phyloP scores from a whole-genome alignment of 2,329 filamentous ascomycete genomes.

The Aphanoascus verrucosus region DNA sequence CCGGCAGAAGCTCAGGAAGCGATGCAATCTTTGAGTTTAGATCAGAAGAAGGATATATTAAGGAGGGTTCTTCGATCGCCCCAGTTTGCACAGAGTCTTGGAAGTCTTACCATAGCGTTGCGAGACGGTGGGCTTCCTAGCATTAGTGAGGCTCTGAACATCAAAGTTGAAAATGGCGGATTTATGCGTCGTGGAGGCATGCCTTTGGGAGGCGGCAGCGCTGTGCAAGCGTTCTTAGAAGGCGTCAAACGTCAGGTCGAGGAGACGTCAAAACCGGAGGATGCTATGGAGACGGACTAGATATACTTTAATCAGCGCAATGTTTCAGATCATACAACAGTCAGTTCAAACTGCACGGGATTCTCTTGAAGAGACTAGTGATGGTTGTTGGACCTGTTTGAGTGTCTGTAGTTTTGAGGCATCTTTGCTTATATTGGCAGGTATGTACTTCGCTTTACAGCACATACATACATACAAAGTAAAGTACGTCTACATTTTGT shows the following conservation, averaged over 20 bases:
- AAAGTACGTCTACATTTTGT: no score
- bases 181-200: slow-evolving; percentile 66
- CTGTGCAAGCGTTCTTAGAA: slow-evolving; percentile 81
- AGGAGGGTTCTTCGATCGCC: slow-evolving; percentile 76
- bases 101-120: slow-evolving; percentile 75
- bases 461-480: no score
- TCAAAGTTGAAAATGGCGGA: slow-evolving; percentile 75
- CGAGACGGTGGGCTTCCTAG: slow-evolving; percentile 83
- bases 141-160: slow-evolving; percentile 72
- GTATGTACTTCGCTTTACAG: no score
- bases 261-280: slow-evolving; percentile 34
- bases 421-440: no score
- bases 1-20: slow-evolving; percentile 60
- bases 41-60: slow-evolving; percentile 70
- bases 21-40: slow-evolving; percentile 58
- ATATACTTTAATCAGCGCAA: not conserved
- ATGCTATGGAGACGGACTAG: slow-evolving; percentile 37
- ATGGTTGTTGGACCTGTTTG: no score
- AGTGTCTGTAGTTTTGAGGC: no score
- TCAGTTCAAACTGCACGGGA: no score
- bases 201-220: slow-evolving; percentile 77
- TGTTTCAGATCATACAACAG: not conserved
- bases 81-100: slow-evolving; percentile 78
- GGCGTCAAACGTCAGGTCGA: slow-evolving; percentile 73
- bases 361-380: no score